Conservation (phyloP, 345 rosid genomes). For the Eucalyptus curtisii region DNA sequence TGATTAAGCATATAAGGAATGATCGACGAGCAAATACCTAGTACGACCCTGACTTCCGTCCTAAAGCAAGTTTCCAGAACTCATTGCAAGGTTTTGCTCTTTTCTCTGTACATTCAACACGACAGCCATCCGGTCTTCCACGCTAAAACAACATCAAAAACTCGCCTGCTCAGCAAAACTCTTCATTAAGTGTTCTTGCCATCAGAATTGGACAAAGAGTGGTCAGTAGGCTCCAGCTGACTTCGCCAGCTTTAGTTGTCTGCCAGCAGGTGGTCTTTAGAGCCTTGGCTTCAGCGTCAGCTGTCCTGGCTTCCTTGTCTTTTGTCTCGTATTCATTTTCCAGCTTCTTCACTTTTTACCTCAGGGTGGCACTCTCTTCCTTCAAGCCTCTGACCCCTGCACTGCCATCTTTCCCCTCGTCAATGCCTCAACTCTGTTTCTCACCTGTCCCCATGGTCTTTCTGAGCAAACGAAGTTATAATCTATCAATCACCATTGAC, state of each 20-base stretch:
- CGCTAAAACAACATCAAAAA: background rate
- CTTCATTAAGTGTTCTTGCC: constrained; percentile 19
- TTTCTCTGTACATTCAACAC: background rate
- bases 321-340: constrained; percentile 37
- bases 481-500: constrained; percentile 66
- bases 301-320: constrained; percentile 35
- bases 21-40: background rate
- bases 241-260: constrained; percentile 58
- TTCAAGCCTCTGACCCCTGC: constrained; percentile 24
- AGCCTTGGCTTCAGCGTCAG: constrained; percentile 43
- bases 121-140: background rate
- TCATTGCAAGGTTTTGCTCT: background rate
- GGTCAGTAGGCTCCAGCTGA: constrained; percentile 43
- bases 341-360: constrained; percentile 27
- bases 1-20: background rate
- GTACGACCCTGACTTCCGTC: background rate
- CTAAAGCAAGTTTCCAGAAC: background rate
- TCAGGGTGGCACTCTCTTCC: constrained; percentile 28
- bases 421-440: constrained; percentile 50
- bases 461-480: constrained; percentile 59
- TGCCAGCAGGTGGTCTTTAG: constrained; percentile 54
- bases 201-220: constrained; percentile 13
- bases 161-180: background rate
- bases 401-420: constrained; percentile 33
- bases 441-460: constrained; percentile 61